Evolutionary conservation across 257 asterid species (phyloP).

Genomic region (Knoxia roxburghii): DNA sequence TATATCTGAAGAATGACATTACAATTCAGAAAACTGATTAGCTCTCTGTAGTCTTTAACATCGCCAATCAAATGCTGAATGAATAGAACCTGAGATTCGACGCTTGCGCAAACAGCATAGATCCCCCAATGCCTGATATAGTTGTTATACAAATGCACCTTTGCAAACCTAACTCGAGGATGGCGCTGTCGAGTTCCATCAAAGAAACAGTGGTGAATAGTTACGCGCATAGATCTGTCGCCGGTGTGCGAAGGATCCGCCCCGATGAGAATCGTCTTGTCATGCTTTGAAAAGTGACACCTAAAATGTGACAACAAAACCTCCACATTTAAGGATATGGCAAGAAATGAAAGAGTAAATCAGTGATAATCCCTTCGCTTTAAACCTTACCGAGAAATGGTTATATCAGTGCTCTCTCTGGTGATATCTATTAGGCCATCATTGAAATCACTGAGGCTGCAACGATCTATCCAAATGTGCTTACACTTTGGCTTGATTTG

Average conservation of each 20-base stretch:
- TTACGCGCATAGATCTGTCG: constrained; percentile 70
- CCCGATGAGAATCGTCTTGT: constrained; percentile 78
- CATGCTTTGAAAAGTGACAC: constrained; percentile 75
- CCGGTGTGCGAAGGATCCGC: constrained; percentile 58
- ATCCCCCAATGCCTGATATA: constrained; percentile 75
- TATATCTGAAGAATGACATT: constrained; percentile 46
- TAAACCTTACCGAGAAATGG: constrained; percentile 63
- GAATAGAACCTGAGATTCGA: constrained; percentile 68
- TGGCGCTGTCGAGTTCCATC: constrained; percentile 89
- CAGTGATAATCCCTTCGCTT: not conserved
- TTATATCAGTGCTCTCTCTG: constrained; percentile 72
- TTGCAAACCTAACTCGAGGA: constrained; percentile 89
- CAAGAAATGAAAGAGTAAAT: not conserved
- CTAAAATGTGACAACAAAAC: constrained; percentile 25
- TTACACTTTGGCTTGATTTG: constrained; percentile 76
- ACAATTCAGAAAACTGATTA: constrained; percentile 2
- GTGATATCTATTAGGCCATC: constrained; percentile 84
- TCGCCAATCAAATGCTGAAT: not conserved
- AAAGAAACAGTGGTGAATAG: constrained; percentile 94
- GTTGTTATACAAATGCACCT: constrained; percentile 81
- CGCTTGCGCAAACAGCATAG: constrained; percentile 93
- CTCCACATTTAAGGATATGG: not conserved
- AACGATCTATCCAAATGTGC: constrained; percentile 90
- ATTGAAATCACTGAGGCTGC: constrained; percentile 62
- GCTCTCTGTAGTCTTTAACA: too few relatives aligned